Percentiles rank a stretch among this genome's conserved stretches.
These are phyloP conservation scores for Astraeus odoratus DNA, from an alignment of 768 basidiomycete species.

Conservation along the genomic window DNA sequence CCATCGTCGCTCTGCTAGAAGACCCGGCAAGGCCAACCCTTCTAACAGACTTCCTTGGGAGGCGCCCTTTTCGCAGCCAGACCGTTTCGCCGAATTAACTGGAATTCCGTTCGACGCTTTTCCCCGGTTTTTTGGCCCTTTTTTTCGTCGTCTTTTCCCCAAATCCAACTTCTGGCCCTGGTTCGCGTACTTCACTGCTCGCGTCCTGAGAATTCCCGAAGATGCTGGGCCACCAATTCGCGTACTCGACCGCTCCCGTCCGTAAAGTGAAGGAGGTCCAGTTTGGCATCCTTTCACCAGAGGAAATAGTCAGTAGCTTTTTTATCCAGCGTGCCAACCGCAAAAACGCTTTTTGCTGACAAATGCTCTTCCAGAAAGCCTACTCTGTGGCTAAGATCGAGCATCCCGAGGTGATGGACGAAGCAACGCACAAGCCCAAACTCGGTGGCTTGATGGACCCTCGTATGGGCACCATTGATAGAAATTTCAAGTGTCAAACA, in stretches of 20 bases:
- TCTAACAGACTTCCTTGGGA: no score
- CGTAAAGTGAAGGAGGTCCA: slow-evolving; percentile 97
- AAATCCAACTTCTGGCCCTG: slow-evolving; percentile 1
- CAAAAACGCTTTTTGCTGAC: no score
- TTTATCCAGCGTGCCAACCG: slow-evolving; percentile 7
- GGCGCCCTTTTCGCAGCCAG: not conserved
- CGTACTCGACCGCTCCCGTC: slow-evolving; percentile 89
- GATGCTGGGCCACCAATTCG: slow-evolving; percentile 88
- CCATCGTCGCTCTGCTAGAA: slow-evolving; percentile 24
- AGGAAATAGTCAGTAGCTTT: slow-evolving; percentile 72
- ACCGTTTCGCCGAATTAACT: not conserved
- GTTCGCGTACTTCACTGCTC: slow-evolving; percentile 13
- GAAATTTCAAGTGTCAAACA: slow-evolving; percentile 98
- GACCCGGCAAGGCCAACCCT: no score
- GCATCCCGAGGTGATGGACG: slow-evolving; percentile 98
- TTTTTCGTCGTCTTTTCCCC: slow-evolving; percentile 9
- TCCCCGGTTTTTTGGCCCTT: slow-evolving; percentile 7
- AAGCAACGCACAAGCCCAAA: slow-evolving; percentile 84
- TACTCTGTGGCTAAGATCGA: slow-evolving; percentile 98
- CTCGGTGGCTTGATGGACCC: slow-evolving; percentile 95
- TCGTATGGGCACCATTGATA: slow-evolving; percentile 94
- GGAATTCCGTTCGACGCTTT: slow-evolving; percentile 8
- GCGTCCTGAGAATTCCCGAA: slow-evolving; percentile 8
- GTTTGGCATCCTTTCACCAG: slow-evolving; percentile 97
- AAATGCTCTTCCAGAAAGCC: slow-evolving; percentile 85